A percentile compares a stretch with the other conserved stretches of the same genome.
These are phyloP conservation scores for Verticillium albo-atrum DNA, from an alignment of 2,329 filamentous ascomycete species.

Conservation along the genomic window DNA sequence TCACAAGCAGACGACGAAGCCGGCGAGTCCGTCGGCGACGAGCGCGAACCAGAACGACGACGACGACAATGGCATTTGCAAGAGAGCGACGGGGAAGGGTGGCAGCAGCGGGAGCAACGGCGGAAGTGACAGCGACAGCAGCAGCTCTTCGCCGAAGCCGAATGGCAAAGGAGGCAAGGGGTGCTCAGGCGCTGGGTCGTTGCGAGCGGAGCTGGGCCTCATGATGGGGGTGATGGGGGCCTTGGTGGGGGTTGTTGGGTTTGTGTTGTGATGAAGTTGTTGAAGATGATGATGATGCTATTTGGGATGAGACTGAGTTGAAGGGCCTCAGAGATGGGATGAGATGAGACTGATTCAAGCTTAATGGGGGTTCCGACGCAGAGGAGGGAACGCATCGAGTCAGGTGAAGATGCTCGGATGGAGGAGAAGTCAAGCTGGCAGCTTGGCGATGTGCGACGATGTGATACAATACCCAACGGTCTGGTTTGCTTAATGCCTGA, in stretches of 20 bases:
- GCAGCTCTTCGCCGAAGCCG: neutral
- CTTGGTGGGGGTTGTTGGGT: neutral
- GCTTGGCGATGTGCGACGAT: neutral
- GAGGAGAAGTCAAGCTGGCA: neutral
- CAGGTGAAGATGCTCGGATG: neutral
- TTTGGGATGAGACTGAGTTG: neutral
- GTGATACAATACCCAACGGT: neutral
- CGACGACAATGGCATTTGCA: constrained; percentile 2
- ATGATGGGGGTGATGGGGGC: neutral
- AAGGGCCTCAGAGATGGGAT: neutral
- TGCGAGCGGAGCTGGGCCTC: neutral
- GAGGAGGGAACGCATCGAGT: neutral
- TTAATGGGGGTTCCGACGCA: neutral
- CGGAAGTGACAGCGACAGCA: neutral
- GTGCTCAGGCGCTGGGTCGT: constrained; percentile 3
- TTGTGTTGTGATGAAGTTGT: neutral
- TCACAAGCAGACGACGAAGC: neutral
- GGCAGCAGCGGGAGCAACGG: neutral
- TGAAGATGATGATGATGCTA: neutral
- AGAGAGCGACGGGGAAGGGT: constrained; percentile 1
- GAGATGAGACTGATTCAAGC: neutral
- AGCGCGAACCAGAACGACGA: neutral
- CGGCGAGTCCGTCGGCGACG: neutral
- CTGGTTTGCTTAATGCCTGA: neutral
- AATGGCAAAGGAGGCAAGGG: neutral